Conservation (phyloP, 2,329 filamentous ascomycete genomes). For the Ilyonectria robusta region DNA sequence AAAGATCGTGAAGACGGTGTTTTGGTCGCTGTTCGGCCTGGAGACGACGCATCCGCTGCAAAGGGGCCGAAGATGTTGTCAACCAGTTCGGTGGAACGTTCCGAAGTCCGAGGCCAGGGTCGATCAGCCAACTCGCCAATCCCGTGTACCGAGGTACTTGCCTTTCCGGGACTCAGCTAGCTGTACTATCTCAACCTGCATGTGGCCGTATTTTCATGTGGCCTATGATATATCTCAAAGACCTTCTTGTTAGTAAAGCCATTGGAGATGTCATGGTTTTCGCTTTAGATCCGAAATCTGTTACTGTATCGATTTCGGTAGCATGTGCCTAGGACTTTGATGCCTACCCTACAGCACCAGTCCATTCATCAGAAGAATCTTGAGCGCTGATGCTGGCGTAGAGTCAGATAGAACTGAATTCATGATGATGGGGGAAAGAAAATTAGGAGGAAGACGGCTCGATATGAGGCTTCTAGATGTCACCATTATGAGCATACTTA, state of each 20-base stretch:
- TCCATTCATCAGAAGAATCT: too few relatives aligned
- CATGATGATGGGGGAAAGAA: too few relatives aligned
- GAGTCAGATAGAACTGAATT: too few relatives aligned
- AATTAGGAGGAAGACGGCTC: too few relatives aligned
- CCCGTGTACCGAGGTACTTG: slow-evolving; percentile 26
- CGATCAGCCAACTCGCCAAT: background rate
- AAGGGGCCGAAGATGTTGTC: background rate
- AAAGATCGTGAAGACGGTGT: background rate
- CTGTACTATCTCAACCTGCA: background rate
- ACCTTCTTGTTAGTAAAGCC: background rate
- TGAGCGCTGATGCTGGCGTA: too few relatives aligned
- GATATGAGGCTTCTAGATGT: too few relatives aligned
- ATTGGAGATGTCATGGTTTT: background rate
- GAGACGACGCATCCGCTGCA: background rate
- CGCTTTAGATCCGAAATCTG: too few relatives aligned
- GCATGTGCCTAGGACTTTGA: too few relatives aligned
- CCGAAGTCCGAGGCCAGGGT: background rate
- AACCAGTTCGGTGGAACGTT: background rate
- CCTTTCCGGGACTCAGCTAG: slow-evolving; percentile 4
- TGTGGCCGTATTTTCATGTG: background rate
- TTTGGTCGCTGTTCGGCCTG: background rate
- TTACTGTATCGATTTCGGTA: too few relatives aligned
- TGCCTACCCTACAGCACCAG: too few relatives aligned
- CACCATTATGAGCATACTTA: too few relatives aligned
- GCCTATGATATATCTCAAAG: background rate